Percentiles rank a stretch among this genome's conserved stretches.
phyloP scores from a whole-genome alignment of 345 rosid genomes.

The Schrenkiella parvula region DNA sequence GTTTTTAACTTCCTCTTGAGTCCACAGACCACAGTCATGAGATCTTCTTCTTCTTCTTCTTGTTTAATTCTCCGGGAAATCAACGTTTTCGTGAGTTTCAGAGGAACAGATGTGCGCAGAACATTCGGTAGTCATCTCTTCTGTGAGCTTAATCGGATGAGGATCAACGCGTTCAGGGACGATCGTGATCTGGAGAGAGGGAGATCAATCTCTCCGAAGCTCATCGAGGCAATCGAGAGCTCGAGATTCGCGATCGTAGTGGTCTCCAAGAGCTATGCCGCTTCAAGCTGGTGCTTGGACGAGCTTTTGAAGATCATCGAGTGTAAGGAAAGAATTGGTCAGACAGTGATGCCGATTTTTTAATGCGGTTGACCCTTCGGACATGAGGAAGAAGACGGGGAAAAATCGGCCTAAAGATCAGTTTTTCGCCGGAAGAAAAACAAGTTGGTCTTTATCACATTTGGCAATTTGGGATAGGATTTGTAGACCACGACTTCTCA shows the following conservation, averaged over 20 bases:
- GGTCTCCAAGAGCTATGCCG: background rate
- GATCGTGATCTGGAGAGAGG: constrained; percentile 19
- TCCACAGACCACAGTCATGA: too few relatives aligned
- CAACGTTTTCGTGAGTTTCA: constrained; percentile 31
- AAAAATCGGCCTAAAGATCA: too few relatives aligned
- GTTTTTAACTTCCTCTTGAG: background rate
- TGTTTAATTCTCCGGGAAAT: too few relatives aligned
- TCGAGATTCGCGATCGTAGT: background rate
- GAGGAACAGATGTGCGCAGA: constrained; percentile 30
- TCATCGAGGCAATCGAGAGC: constrained; percentile 17
- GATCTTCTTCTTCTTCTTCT: too few relatives aligned
- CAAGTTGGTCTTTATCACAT: too few relatives aligned
- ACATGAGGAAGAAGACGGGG: constrained; percentile 19
- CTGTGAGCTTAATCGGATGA: constrained; percentile 20
- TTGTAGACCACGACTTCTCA: too few relatives aligned
- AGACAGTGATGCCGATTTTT: constrained; percentile 18
- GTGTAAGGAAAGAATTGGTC: background rate
- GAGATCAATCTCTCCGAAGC: constrained; percentile 14
- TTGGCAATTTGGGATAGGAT: too few relatives aligned
- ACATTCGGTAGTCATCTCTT: constrained; percentile 21
- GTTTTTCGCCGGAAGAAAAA: too few relatives aligned
- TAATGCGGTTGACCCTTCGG: constrained; percentile 26
- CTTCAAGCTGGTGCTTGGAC: background rate
- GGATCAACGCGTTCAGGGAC: constrained; percentile 23
- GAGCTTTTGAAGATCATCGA: constrained; percentile 7